phyloP scores from a whole-genome alignment of 495 filamentous ascomycete species.

The Penicillium mononematosum region DNA sequence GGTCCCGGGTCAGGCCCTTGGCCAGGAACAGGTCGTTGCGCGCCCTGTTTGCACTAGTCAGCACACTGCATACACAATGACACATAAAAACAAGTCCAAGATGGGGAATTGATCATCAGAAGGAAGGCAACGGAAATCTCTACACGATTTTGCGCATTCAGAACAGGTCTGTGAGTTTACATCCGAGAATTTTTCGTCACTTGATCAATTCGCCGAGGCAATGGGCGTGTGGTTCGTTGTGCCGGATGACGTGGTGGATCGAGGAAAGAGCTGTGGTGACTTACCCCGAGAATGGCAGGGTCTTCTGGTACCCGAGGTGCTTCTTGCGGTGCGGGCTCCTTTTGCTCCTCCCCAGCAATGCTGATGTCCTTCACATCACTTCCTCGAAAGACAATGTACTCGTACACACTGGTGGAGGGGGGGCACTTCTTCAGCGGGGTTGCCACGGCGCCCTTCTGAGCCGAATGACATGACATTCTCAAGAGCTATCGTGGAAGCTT shows the following conservation, averaged over 20 bases:
- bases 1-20: constrained; percentile 30
- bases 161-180: constrained; percentile 60
- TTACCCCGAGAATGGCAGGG: constrained; percentile 95
- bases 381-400: constrained; percentile 98
- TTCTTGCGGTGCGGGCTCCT: constrained; percentile 66
- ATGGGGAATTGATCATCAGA: constrained; percentile 60
- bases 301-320: constrained; percentile 82
- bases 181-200: constrained; percentile 65
- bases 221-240: constrained; percentile 10
- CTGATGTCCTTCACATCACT: constrained; percentile 98
- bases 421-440: constrained; percentile 75
- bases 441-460: constrained; percentile 81
- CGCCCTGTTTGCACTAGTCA: constrained; percentile 39
- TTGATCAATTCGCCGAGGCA: constrained; percentile 32
- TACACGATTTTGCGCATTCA: constrained; percentile 91
- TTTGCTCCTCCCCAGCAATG: constrained; percentile 72
- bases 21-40: constrained; percentile 32
- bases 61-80: constrained; percentile 14
- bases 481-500: constrained; percentile 91
- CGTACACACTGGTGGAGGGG: constrained; percentile 83
- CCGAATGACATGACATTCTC: constrained; percentile 92
- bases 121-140: constrained; percentile 99
- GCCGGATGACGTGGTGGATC: neutral
- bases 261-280: constrained; percentile 40
- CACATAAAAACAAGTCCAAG: constrained; percentile 6